Evolutionary conservation across 768 basidiomycete species (phyloP), one percentile per base, ranked within the genome.

Genomic region (Collybiopsis confluens): DNA sequence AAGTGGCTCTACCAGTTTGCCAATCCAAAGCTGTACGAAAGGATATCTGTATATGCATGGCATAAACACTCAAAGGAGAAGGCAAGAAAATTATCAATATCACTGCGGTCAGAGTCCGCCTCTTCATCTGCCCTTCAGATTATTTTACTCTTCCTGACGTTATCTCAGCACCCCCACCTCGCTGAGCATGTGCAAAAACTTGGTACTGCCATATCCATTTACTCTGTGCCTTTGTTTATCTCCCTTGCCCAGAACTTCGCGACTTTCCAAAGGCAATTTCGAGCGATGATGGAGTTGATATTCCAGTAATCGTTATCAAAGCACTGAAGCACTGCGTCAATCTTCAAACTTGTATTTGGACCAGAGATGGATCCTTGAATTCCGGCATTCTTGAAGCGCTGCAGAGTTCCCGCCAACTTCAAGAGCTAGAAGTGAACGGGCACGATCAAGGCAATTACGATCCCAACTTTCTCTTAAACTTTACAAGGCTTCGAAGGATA

Each of bases 401-500:
- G 4, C 66, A 66, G 4, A 43, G 62, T 10, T 26, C 28, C 26
- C 78, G 73, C 18, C 59, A 63, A 1, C 68, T 92, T 7, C 61
- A 67, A 26, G 82, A 82, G 45, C 68, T 92, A 2, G 86, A 89
- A 62, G 78, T 92, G 38, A 92, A 92, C 52, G 90, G 89, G 1
- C 75, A 81, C 49, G 73, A 75, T 40, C 73, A 74, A 21, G 57
- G 60, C 37, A 70, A 81, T 50, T 88, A 86, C 58, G 68, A 85
- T 56, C 80, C 86, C 0, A 46, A 47, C 1, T 58, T 80, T 4
- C 73, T 92, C 2, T 54, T 70, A 8, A 68, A 59, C 1, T 85
- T 92, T 61, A 68, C 62, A n/a, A 69, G 64, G 18, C 68, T 91
- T 35, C 68, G 68, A 9, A 79, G 75, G 59, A 71, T 92, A 48